Base-by-base conservation (phyloP, 441 rosid species). In the Gossypium lobatum region DNA sequence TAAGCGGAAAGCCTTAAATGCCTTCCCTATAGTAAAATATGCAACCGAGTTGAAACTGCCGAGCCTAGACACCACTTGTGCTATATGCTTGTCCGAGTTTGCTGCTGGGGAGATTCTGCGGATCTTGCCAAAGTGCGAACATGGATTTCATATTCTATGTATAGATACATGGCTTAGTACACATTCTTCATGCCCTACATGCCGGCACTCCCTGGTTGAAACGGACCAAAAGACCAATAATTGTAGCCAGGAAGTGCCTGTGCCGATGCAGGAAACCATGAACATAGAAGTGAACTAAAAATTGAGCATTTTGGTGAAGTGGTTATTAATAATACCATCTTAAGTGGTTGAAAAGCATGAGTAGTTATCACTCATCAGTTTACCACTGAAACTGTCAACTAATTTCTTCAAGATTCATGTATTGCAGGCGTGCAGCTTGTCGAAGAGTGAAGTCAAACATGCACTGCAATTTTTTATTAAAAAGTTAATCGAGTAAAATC, bases 101-200 rank as follows among this genome's bases (percentile, higher is more conserved):
- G 54, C 34, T 13, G 9, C 68, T 1, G 79, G 81, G 6, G 85
- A 85, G 17, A 67, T 60, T 42, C 75, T 85, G 23, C 80, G 83
- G 34, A 72, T 83, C 11, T 80, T 85, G 21, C 88, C 86, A 0
- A 77, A 69, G 62, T 85, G 88, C 77, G 75, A 79, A 79, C 88
- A 85, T 10, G 63, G 34, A 58, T 58, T 58, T 25, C 63, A 58
- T 23, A 23, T 31, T 58, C 63, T 6, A 10, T 58, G 86, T 70
- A 79, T 85, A 23, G 84, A 85, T 64, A 72, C 72, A 77, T 85
- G 88, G 84, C 77, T 85, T 9, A 65, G 68, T 23, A 73, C 80
- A 8, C 80, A 83, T 74, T 75, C 86, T 14, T 77, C 88, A 0
- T 85, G 88, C 79, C 88, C 86, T 2, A 83, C 76, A 4, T 85